Base-by-base conservation (phyloP, 164 flowering plant species). In the Dillenia suffruticosa region DNA sequence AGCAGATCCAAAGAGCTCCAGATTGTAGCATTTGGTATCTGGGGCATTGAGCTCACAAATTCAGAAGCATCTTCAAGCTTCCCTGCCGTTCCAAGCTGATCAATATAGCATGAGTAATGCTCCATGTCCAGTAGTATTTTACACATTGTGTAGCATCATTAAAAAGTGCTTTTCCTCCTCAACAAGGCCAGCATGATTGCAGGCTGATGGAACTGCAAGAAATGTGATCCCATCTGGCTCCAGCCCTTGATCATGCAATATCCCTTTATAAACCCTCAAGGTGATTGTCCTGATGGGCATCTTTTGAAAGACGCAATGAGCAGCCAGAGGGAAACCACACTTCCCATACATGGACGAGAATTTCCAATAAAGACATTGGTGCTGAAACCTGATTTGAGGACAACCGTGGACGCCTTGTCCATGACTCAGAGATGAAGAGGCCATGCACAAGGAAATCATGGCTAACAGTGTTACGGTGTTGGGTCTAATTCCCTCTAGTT, bases 81-180 rank as follows among this genome's bases (percentile, higher is more conserved):
- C 55, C 92, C 92, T 49, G 82, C 70, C 54, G 77, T 76, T 14
- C 80, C 92, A 12, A 88, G 88, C 56, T 83, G 84, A 73, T 88
- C 83, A n/a, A 86, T 55, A 45, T 62, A 66, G 76, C 95, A 88
- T 32, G 88, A 80, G 57, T 84, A 88, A 63, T 82, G 92, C 61
- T 83, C 85, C 12, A 56, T 6, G 7, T 54, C 64, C 8, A 73
- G 43, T 15, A 47, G 13, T 16, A 68, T 44, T 12, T 58, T 65
- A 8, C 17, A 45, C 60, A 72, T 51, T 59, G 57, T 17, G 46
- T 24, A 13, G 69, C 68, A 8, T 62, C 46, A 43, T 72, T 14
- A 49, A 86, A 84, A 10, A 82, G 54, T 57, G 54, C 44, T 12
- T 64, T 60, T 24, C 81, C 66, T 80, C 83, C 49, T 77, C 75